phyloP scores from a whole-genome alignment of 495 filamentous ascomycete genomes.

The Neurospora sp. region DNA sequence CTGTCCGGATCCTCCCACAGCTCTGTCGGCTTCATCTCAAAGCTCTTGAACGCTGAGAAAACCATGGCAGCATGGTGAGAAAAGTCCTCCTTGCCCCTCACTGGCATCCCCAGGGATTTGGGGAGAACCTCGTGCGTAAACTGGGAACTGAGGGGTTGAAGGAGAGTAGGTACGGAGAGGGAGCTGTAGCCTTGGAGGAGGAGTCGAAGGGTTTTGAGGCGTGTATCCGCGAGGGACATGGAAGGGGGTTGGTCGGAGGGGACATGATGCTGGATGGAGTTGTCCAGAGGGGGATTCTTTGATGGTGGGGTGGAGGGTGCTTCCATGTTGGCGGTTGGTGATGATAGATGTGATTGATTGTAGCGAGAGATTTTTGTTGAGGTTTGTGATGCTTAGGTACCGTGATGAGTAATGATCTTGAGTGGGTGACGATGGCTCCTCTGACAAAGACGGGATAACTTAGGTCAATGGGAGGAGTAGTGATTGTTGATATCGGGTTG shows the following conservation, averaged over 20 bases:
- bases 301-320: background rate
- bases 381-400: background rate
- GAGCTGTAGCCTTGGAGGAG: constrained; percentile 28
- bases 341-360: background rate
- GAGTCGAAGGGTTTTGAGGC: constrained; percentile 16
- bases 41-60: constrained; percentile 28
- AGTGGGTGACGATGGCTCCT: background rate
- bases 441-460: background rate
- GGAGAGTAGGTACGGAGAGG: constrained; percentile 23
- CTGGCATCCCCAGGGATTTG: constrained; percentile 23
- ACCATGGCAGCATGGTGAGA: constrained; percentile 23
- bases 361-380: too few species aligned
- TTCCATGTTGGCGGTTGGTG: background rate
- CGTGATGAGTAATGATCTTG: background rate
- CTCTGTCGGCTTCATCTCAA: constrained; percentile 26
- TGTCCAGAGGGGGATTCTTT: background rate
- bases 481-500: background rate
- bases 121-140: constrained; percentile 32
- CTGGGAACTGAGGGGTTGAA: constrained; percentile 17
- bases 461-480: background rate
- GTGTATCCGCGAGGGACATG: background rate
- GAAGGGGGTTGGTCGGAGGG: background rate
- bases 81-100: constrained; percentile 24
- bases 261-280: background rate
- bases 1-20: constrained; percentile 24